Evolutionary conservation across 805 yeast species (phyloP), one percentile per base, ranked within the genome.

Genomic region (Wickerhamomyces alni): DNA sequence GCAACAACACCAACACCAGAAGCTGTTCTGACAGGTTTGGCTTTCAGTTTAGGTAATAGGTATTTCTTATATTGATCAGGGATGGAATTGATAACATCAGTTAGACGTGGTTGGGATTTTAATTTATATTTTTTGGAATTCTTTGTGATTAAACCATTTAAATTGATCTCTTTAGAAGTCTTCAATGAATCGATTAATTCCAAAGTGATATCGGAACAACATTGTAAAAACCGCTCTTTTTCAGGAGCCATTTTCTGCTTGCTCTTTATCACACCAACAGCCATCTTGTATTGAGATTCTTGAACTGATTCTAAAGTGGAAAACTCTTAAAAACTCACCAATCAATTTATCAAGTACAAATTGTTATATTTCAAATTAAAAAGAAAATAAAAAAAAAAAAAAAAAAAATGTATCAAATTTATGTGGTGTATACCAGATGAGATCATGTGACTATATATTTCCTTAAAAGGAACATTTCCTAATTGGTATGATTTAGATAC

Each of bases 1-100:
- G 99, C 99, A 33, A 93, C 98, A 17, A 93, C 99, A 9, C 99
- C 99, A 43, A 93, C 95, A 53, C 99, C 99, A 10, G 95, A 85
- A 0, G 99, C 99, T 0, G 99, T 93, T 63, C 99, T 75, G 33
- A 93, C 98, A 0, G 99, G 99, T 62, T 93, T 93, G n/a, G 99
- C 99, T 64, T 93, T 87, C 34, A 93, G 70, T 63, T 89, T 89
- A 2, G 98, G 99, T 30, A 93, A 70, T 39, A 93, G 65, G 55
- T 88, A 88, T 58, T 87, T 87, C 62, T 87, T 87, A 63, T 91
- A 84, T 58, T 91, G 96, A 58, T 91, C 97, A 9, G 99, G 99
- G 44, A 93, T 91, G 2, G 98, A 85, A 28, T 87, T 77, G 25
- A 93, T 91, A 53, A 93, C 88, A 63, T 93, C 99, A 1, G 98